Base-by-base conservation (phyloP, 495 filamentous ascomycete genomes). In the Terfezia claveryi region DNA sequence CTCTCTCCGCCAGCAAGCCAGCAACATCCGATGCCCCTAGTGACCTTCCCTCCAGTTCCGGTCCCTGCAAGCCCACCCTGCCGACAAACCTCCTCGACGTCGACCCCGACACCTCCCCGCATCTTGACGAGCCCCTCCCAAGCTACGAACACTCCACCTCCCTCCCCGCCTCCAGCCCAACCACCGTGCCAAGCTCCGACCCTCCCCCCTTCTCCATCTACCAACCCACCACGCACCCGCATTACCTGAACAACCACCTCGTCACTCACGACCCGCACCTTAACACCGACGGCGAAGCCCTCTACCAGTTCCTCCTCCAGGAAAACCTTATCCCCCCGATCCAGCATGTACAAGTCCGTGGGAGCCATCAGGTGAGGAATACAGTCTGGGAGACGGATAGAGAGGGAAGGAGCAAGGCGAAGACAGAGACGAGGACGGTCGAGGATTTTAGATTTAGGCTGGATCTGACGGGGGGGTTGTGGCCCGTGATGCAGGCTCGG, bases 221-320 rank as follows among this genome's bases (percentile, higher is more conserved):
- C 36, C 16, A 16, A 6, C 61, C 61, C 9, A 57, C 44, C 38
- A 54, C 53, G 17, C 52, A 57, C 50, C 56, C 38, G 23, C 52
- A 63, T 16, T 49, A 8, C 14, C 49, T 51, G 10, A 50, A 7
- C 1, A 36, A 53, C 52, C 49, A 38, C 36, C 14, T 52, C 2
- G 36, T 63, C 8, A 62, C 63, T 16, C 63, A 61, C 55, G 63
- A 66, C 49, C n/a, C 37, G 32, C 63, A 66, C 54, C 63, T 66
- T 38, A 65, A 63, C 37, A 62, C 50, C 44, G 60, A 65, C 41
- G 56, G 57, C 1, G 63, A 66, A 54, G 63, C 63, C 14, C 57
- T 66, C 9, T 59, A 65, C 53, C 59, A 59, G 60, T 63, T 56
- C 36, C 38, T 54, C 12, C 36, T 52, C 12, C 23, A 10, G 49